phyloP scores from a whole-genome alignment of 2,329 filamentous ascomycete species.

The Lomentospora prolificans region DNA sequence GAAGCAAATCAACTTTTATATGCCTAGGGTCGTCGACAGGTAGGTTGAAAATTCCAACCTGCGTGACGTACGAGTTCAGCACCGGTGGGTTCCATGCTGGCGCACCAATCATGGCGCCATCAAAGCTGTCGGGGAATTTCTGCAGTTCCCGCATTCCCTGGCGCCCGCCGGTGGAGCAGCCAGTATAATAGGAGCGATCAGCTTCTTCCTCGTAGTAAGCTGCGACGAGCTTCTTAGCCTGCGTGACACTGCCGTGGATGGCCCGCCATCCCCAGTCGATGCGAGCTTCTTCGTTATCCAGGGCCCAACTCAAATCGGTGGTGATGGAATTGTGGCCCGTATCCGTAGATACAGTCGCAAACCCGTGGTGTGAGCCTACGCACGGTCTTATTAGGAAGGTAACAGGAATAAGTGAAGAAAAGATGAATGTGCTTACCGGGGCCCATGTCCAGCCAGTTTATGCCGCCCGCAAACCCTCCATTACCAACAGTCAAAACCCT shows the following conservation, averaged over 20 bases:
- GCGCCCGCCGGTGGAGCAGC: conserved; percentile 50
- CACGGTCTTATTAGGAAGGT: not conserved
- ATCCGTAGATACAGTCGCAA: conserved; percentile 15
- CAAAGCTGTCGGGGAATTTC: conserved; percentile 44
- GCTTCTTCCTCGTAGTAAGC: conserved; percentile 33
- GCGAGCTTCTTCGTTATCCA: conserved; percentile 15
- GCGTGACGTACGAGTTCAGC: conserved; percentile 21
- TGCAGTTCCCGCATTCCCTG: conserved; percentile 47
- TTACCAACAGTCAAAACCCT: conserved; percentile 23
- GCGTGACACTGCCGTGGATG: conserved; percentile 34
- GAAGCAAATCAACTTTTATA: conserved; percentile 27
- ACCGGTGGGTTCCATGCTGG: conserved; percentile 15
- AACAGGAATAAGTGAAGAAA: conserved; percentile 1
- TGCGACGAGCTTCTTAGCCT: conserved; percentile 36
- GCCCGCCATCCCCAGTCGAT: conserved; percentile 24
- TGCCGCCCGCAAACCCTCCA: conserved; percentile 22
- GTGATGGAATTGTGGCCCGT: conserved; percentile 13
- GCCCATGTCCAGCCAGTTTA: conserved; percentile 21
- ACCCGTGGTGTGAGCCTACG: conserved; percentile 11
- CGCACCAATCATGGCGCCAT: conserved; percentile 42
- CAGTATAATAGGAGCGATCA: conserved; percentile 44
- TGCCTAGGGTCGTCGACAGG: conserved; percentile 12
- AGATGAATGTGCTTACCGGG: conserved; percentile 6
- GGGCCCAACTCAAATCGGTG: conserved; percentile 10
- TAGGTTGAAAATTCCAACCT: conserved; percentile 19